phyloP scores from a whole-genome alignment of 331 rosid species.

The Saraca asoca region DNA sequence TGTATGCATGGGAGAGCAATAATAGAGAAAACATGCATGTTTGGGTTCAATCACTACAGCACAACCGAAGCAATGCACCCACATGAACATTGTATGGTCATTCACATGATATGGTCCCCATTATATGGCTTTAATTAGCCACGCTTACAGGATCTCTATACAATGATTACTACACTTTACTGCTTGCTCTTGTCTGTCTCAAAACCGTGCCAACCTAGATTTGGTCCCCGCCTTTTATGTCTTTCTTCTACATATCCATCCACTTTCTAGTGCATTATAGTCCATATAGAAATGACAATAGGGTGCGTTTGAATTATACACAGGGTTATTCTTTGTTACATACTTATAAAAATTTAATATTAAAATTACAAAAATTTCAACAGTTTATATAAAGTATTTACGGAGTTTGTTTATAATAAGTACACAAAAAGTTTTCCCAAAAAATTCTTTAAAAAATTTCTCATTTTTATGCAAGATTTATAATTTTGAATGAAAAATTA shows the following conservation, averaged over 20 bases:
- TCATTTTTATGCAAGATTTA: too few species aligned
- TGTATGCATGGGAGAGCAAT: conserved; percentile 15
- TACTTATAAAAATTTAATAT: too few species aligned
- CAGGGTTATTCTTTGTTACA: too few species aligned
- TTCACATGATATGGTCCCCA: conserved; percentile 49
- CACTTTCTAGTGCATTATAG: conserved; percentile 9
- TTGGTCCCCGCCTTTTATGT: conserved; percentile 36
- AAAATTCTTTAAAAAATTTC: too few species aligned
- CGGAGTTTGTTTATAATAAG: too few species aligned
- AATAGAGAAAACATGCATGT: conserved; percentile 29
- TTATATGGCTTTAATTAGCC: conserved; percentile 23
- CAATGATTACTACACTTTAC: conserved; percentile 35
- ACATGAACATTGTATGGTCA: conserved; percentile 53
- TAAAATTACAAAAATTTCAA: too few species aligned
- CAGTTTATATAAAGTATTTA: too few species aligned
- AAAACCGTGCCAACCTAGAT: conserved; percentile 37
- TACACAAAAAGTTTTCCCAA: neutral
- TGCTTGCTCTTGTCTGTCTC: conserved; percentile 37
- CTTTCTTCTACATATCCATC: conserved; percentile 16
- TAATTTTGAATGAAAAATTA: too few species aligned
- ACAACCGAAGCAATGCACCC: conserved; percentile 26
- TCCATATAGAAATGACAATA: conserved; percentile 26
- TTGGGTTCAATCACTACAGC: conserved; percentile 39
- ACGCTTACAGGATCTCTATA: conserved; percentile 32
- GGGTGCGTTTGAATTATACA: neutral